These are phyloP conservation scores for Blastomyces gilchristii DNA, from an alignment of 2,329 filamentous ascomycete species.

Conservation along the genomic window DNA sequence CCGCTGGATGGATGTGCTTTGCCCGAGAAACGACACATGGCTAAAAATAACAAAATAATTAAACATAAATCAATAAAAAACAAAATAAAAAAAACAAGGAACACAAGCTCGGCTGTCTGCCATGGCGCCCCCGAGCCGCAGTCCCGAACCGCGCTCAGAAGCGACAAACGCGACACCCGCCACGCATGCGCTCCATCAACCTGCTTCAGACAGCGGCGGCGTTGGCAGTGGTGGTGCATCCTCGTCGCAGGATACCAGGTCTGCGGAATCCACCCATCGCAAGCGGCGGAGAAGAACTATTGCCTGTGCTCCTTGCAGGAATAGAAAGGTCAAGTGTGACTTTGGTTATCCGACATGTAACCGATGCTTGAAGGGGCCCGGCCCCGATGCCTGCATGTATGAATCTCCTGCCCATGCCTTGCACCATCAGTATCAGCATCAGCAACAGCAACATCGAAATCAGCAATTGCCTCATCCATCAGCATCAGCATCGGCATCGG, in stretches of 20 bases:
- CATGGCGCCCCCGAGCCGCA: not conserved
- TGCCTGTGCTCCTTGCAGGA: conserved; percentile 35
- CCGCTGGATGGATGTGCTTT: not conserved
- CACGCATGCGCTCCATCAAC: not conserved
- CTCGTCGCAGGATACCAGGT: not conserved
- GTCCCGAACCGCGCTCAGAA: not conserved
- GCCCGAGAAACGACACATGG: not conserved
- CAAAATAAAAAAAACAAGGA: not conserved
- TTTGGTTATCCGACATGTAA: conserved; percentile 21
- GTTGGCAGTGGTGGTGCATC: not conserved
- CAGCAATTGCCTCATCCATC: not conserved
- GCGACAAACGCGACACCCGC: conserved; percentile 2
- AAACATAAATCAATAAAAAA: not conserved
- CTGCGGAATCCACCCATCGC: conserved; percentile 23
- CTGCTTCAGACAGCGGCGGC: not conserved
- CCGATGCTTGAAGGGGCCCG: conserved; percentile 8
- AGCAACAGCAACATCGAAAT: not conserved
- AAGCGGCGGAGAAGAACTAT: conserved; percentile 33
- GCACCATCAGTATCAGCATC: not conserved
- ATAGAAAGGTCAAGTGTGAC: conserved; percentile 35
- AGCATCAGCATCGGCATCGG: not conserved
- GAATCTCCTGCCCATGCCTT: conserved; percentile 8
- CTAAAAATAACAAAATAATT: not conserved
- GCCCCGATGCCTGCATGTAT: conserved; percentile 13
- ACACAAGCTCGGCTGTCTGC: too few species aligned